A percentile compares a stretch with the other conserved stretches of the same genome.
Evolutionary conservation across 2,329 filamentous ascomycete species (phyloP).

Genomic region (Orbilia quercus): DNA sequence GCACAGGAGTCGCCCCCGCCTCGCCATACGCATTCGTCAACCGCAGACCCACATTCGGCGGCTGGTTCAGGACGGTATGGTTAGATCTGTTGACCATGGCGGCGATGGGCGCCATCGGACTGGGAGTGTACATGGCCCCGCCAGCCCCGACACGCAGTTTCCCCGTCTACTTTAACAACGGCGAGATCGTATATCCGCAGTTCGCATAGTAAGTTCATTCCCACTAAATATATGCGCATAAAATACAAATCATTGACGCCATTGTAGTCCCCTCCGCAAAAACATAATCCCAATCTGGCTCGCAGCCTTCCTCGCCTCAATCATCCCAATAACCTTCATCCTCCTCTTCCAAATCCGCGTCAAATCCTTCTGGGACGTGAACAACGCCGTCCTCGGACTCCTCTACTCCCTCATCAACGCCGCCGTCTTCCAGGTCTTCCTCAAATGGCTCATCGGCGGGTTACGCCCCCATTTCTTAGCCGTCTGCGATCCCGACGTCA

Average conservation of each 20-base stretch:
- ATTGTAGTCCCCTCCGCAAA: constrained; percentile 68
- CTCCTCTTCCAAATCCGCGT: constrained; percentile 75
- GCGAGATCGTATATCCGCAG: constrained; percentile 75
- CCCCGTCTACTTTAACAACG: constrained; percentile 73
- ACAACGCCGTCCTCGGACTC: constrained; percentile 77
- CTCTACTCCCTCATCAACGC: constrained; percentile 76
- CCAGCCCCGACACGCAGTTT: constrained; percentile 77
- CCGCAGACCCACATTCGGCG: constrained; percentile 71
- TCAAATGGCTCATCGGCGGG: constrained; percentile 80
- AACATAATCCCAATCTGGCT: constrained; percentile 79
- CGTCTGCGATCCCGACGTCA: constrained; percentile 63
- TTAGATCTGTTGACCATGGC: constrained; percentile 76
- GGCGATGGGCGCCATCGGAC: constrained; percentile 73
- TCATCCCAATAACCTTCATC: constrained; percentile 75
- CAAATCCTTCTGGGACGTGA: constrained; percentile 75
- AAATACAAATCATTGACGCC: constrained; percentile 11
- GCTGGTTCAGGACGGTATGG: constrained; percentile 76
- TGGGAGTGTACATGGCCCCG: constrained; percentile 73
- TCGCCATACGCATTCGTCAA: constrained; percentile 63
- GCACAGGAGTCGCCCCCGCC: constrained; percentile 29
- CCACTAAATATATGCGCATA: no score
- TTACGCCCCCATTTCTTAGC: constrained; percentile 77
- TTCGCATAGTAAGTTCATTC: constrained; percentile 71
- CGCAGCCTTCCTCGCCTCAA: constrained; percentile 73
- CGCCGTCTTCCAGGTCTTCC: constrained; percentile 79